These are phyloP conservation scores for Exophiala bonariae DNA, from an alignment of 2,329 filamentous ascomycete species.

Conservation along the genomic window DNA sequence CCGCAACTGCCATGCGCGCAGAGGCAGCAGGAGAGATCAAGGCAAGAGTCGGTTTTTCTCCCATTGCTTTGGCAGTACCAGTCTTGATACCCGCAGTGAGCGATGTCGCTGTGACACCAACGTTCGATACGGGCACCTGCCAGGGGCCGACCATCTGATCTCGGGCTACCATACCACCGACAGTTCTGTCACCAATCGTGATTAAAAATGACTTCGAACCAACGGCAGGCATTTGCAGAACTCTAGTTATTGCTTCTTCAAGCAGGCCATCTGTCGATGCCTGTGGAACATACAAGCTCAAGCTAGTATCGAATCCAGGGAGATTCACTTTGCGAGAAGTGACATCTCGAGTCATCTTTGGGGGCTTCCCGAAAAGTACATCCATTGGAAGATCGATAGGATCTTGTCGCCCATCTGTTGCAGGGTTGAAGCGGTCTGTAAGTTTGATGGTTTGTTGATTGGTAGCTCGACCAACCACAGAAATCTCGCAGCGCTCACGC, in stretches of 20 bases:
- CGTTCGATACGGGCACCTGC: conserved; percentile 92
- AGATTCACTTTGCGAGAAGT: conserved; percentile 68
- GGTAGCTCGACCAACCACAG: conserved; percentile 78
- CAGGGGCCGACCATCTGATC: conserved; percentile 97
- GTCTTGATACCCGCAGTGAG: conserved; percentile 70
- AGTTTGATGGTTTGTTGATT: conserved; percentile 74
- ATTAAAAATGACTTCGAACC: conserved; percentile 98
- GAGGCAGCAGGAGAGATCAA: conserved; percentile 88
- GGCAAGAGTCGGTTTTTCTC: conserved; percentile 84
- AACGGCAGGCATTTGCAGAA: conserved; percentile 82
- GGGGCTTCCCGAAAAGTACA: conserved; percentile 81
- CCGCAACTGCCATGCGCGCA: conserved; percentile 92
- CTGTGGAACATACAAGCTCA: conserved; percentile 66
- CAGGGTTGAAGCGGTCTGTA: conserved; percentile 68
- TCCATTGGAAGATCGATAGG: conserved; percentile 90
- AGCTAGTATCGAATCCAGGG: conserved; percentile 71
- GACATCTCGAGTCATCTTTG: conserved; percentile 76
- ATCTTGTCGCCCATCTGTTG: conserved; percentile 61
- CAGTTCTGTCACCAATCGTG: conserved; percentile 89
- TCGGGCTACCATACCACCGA: conserved; percentile 82
- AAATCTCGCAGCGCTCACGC: conserved; percentile 89
- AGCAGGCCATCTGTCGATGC: conserved; percentile 52
- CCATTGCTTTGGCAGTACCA: conserved; percentile 98
- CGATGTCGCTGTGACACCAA: conserved; percentile 85
- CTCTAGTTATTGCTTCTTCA: conserved; percentile 73